A percentile compares a stretch with the other conserved stretches of the same genome.
These are phyloP conservation scores for Hanseniaspora pseudoguilliermondii DNA, from an alignment of 805 yeast species.

Conservation along the genomic window DNA sequence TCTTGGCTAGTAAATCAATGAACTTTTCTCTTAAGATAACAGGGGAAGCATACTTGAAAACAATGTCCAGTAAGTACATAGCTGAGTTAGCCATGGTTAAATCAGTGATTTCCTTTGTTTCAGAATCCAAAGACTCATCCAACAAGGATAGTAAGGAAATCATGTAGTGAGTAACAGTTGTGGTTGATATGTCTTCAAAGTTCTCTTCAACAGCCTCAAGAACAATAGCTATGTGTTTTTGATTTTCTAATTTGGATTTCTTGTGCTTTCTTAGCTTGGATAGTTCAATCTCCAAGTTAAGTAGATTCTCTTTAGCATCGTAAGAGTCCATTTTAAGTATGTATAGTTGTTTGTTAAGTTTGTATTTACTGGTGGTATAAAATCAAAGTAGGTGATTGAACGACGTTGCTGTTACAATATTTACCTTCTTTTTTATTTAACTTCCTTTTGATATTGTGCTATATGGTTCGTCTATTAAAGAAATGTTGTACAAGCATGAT, in stretches of 20 bases:
- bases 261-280: constrained; percentile 58
- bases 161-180: constrained; percentile 68
- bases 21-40: constrained; percentile 61
- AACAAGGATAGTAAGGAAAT: constrained; percentile 70
- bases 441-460: not conserved
- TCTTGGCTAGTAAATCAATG: constrained; percentile 58
- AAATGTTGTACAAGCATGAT: no score
- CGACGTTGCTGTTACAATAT: no score
- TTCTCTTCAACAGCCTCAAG: constrained; percentile 85
- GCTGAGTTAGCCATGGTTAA: constrained; percentile 56
- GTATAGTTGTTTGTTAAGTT: not conserved
- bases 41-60: constrained; percentile 62
- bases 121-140: constrained; percentile 50
- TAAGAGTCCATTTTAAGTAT: constrained; percentile 2
- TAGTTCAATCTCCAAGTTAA: constrained; percentile 51
- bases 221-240: constrained; percentile 70
- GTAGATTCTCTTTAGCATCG: constrained; percentile 18
- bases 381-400: not conserved
- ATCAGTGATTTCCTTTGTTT: constrained; percentile 43
- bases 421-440: not conserved
- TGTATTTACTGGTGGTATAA: not conserved
- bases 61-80: constrained; percentile 67
- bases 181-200: constrained; percentile 43
- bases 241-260: constrained; percentile 73
- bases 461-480: no score